Base-by-base conservation (phyloP, 345 rosid genomes). In the Eutrema heterophyllum region DNA sequence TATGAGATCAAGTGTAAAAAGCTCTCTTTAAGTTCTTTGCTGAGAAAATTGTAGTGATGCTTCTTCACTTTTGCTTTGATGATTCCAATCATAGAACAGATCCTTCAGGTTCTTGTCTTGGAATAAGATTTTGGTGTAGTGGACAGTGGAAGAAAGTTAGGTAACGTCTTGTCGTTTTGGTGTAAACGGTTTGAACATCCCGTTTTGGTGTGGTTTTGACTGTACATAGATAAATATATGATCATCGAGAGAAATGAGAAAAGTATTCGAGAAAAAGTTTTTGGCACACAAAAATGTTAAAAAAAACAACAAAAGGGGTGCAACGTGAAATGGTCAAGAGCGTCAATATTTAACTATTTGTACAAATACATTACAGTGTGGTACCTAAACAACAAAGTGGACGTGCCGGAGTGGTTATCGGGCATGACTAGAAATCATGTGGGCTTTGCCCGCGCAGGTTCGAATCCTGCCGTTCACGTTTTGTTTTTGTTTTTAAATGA, bases 401-500 rank as follows among this genome's bases (percentile, higher is more conserved):
- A 44, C 48, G 16, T 44, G 48, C 18, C 18, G 18, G 48, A 74
- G 72, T 66, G 78, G 72, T 82, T 87, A 83, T 90, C 86, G 86
- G 89, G 88, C 92, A 86, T 85, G 92, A 91, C 88, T 91, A 86
- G 91, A 92, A 92, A 84, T 88, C 89, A 85, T 85, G 92, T 89
- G 92, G 90, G 89, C 89, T 87, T 9, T 81, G 86, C 90, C 88
- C 93, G 89, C 89, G 91, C 91, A 83, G 90, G 91, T 84, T 87
- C 86, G 91, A 88, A 87, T 86, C 86, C 87, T 85, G 91, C 87
- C 79, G 64, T 59, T 51, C 73, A 57, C 61, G 72, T 2, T 4
- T 13, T n/a, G n/a, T n/a, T n/a, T 55, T 35, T 35, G 1, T 6
- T 4, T 36, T 36, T 36, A 8, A 36, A 36, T 9, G 11, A 36